Evolutionary conservation across 2,329 filamentous ascomycete species (phyloP), one percentile per base, ranked within the genome.

Genomic region (Escovopsis weberi): DNA sequence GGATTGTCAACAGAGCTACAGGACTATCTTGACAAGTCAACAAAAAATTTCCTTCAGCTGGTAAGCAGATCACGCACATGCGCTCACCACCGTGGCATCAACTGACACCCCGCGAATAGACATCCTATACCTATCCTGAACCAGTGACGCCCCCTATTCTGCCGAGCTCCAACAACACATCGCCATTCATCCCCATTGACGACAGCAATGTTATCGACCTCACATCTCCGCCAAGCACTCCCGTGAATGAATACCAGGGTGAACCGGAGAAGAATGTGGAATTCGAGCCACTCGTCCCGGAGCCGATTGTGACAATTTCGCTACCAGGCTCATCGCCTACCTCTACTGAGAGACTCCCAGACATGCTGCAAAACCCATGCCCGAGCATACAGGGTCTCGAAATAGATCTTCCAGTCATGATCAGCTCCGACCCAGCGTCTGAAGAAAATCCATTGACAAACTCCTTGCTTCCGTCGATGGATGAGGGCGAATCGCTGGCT

Each of bases 171-270:
- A 50, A 52, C 2, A 42, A 50, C 6, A 4, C 42, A 12, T 43
- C 41, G 7, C 40, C 43, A 1, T 58, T 53, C 40, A 26, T 55
- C n/a, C 57, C 54, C 1, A 36, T 44, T 7, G 34, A 40, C 1
- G 43, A 46, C 1, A 45, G 45, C 23, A 46, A 50, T 6, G 12
- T 50, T 4, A 51, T 63, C 3, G 54, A 59, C 33, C 42, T 57
- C 1, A 54, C 54, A 26, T 59, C 59, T 0, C 58, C 59, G 2
- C 56, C 60, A 11, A 45, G 37, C 12, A 62, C 49, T 19, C 56
- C 58, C 2, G n/a, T 38, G 6, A 39, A 44, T 4, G 4, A 26
- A 1, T 15, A 35, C 1, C 19, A 35, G 1, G 38, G 43, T 37
- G 26, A 42, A 9, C 12, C 53, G 6, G 37, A 52, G 37, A 39